A percentile compares a stretch with the other conserved stretches of the same genome.
Conservation (phyloP, 2,329 filamentous ascomycete species). For the Diaporthe australafricana region DNA sequence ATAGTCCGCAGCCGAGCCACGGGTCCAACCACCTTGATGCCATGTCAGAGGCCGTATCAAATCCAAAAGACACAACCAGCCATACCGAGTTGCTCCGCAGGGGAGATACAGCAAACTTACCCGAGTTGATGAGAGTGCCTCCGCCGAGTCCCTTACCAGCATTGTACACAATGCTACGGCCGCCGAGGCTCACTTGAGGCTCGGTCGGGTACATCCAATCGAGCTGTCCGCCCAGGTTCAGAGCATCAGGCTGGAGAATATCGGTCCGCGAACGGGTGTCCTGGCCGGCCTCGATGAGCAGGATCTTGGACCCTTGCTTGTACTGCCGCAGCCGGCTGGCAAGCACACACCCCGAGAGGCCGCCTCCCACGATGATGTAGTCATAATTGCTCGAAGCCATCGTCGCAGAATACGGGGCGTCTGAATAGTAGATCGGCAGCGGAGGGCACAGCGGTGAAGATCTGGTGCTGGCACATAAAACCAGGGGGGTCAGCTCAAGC, state of each 20-base stretch:
- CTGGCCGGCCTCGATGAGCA: slow-evolving; percentile 53
- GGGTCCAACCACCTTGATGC: slow-evolving; percentile 52
- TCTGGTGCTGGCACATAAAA: not conserved
- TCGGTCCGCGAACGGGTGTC: slow-evolving; percentile 45
- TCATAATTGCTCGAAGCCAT: slow-evolving; percentile 40
- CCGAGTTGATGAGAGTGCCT: slow-evolving; percentile 53
- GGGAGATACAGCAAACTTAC: slow-evolving; percentile 30
- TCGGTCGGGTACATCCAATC: slow-evolving; percentile 51
- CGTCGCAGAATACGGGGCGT: not conserved
- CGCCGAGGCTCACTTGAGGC: slow-evolving; percentile 43
- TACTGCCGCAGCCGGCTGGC: slow-evolving; percentile 46
- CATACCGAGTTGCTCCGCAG: not conserved
- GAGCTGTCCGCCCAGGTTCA: slow-evolving; percentile 45
- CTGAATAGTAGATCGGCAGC: not conserved
- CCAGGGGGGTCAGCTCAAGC: not conserved
- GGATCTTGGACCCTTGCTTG: slow-evolving; percentile 43
- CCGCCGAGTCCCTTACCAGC: slow-evolving; percentile 56
- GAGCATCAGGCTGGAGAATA: slow-evolving; percentile 44
- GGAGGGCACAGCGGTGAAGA: too few relatives aligned
- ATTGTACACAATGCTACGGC: slow-evolving; percentile 43
- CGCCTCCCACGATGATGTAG: slow-evolving; percentile 53
- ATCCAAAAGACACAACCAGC: not conserved
- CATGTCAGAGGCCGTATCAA: not conserved
- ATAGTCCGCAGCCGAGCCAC: slow-evolving; percentile 57
- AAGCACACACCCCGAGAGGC: slow-evolving; percentile 50